phyloP scores from a whole-genome alignment of 176 grass and related monocot genomes.

The Zizania latifolia region DNA sequence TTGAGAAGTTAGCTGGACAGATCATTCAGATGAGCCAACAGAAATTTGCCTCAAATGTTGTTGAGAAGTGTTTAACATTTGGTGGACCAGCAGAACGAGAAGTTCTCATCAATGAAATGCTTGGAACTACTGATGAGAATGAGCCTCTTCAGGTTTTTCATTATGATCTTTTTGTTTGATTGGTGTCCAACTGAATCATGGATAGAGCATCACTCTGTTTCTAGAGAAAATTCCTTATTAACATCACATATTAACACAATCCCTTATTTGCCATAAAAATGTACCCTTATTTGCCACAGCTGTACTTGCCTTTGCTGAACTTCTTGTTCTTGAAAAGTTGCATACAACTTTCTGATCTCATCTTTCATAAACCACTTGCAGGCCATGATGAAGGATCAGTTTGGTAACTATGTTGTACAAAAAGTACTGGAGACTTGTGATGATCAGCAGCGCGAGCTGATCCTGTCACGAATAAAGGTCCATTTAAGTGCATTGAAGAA shows the following conservation, averaged over 20 bases:
- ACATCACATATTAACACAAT: too few relatives aligned
- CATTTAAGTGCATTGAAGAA: constrained; percentile 80
- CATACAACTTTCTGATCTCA: background rate
- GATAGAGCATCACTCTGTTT: background rate
- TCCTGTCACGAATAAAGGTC: constrained; percentile 66
- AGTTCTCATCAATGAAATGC: constrained; percentile 85
- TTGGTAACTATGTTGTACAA: constrained; percentile 82
- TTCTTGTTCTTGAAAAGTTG: background rate
- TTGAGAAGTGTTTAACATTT: constrained; percentile 93
- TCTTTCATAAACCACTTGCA: background rate
- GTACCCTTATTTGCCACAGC: too few relatives aligned
- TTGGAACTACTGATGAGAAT: constrained; percentile 89
- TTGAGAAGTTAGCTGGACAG: constrained; percentile 83
- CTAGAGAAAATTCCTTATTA: too few relatives aligned
- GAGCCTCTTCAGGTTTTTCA: constrained; percentile 75
- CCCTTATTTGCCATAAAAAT: too few relatives aligned
- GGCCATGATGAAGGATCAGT: constrained; percentile 94
- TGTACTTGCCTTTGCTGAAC: background rate
- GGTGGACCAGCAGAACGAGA: constrained; percentile 70
- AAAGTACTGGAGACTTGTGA: constrained; percentile 80
- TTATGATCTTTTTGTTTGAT: constrained; percentile 1
- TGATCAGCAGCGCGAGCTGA: constrained; percentile 75
- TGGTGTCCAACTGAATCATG: background rate
- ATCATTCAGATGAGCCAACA: constrained; percentile 98
- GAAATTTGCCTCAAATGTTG: constrained; percentile 97